phyloP scores from a whole-genome alignment of 2,329 filamentous ascomycete genomes.

The Phyllosticta citriasiana region DNA sequence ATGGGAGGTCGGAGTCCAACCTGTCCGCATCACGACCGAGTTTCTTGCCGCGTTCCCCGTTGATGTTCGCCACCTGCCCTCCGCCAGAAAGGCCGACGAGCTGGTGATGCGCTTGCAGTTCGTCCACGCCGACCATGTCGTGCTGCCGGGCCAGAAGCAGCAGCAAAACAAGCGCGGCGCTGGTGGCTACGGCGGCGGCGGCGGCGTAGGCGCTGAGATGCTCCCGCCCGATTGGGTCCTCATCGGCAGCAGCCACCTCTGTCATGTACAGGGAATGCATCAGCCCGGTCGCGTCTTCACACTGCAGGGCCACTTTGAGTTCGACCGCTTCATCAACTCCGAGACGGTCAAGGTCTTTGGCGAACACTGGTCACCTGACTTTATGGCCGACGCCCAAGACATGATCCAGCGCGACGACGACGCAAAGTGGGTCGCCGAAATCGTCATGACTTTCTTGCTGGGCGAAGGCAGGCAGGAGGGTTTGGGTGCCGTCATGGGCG shows the following conservation, averaged over 20 bases:
- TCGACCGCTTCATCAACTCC: slow-evolving; percentile 35
- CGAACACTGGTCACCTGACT: slow-evolving; percentile 30
- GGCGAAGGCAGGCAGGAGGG: slow-evolving; percentile 38
- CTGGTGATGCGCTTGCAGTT: slow-evolving; percentile 25
- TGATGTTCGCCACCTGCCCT: slow-evolving; percentile 28
- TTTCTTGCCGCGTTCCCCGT: slow-evolving; percentile 30
- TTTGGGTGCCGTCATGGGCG: slow-evolving; percentile 35
- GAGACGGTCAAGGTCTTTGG: slow-evolving; percentile 34
- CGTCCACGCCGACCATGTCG: slow-evolving; percentile 31
- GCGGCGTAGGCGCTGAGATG: slow-evolving; percentile 18
- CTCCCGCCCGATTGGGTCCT: slow-evolving; percentile 20
- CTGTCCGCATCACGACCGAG: slow-evolving; percentile 33
- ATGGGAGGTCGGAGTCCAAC: slow-evolving; percentile 39
- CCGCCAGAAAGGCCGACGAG: slow-evolving; percentile 11
- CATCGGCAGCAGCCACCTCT: slow-evolving; percentile 18
- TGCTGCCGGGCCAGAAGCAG: slow-evolving; percentile 24
- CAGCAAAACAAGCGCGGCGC: slow-evolving; percentile 25
- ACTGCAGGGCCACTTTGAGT: slow-evolving; percentile 40
- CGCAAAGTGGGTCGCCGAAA: slow-evolving; percentile 19
- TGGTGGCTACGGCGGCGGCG: slow-evolving; percentile 20
- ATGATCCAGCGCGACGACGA: slow-evolving; percentile 21
- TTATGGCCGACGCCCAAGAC: slow-evolving; percentile 15
- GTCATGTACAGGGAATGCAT: slow-evolving; percentile 31
- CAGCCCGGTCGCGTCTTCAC: slow-evolving; percentile 32
- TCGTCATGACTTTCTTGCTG: slow-evolving; percentile 26